Base-by-base conservation (phyloP, 2,329 filamentous ascomycete species). In the Hymenoscyphus repandus region DNA sequence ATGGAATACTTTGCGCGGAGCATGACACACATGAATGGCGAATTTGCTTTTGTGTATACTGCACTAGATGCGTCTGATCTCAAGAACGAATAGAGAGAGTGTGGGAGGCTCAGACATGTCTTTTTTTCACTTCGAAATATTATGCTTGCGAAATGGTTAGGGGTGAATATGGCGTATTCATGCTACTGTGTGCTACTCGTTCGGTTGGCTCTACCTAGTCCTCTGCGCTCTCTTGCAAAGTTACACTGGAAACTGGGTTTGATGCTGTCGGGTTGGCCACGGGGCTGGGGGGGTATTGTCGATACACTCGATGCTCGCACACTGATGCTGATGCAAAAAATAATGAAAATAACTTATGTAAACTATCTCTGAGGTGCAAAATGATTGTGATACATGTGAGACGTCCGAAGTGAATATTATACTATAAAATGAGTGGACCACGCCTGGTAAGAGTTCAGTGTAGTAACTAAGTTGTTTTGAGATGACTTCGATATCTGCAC, bases 271-370 rank as follows among this genome's bases (percentile, higher is more conserved):
- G 27, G 40, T 18, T 37, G 31, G 41, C 45, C 39, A 33, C 18
- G 32, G 22, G 32, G 42, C 17, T 44, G 34, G 33, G 40, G 15
- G 30, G 31, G 36, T 31, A 43, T 43, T 47, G n/a, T 11, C 10
- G 41, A 31, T 36, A 50, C 47, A 39, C 40, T 45, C 31, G 34
- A 56, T 50, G 53, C 56, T 55, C 52, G 54, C 54, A 53, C 49
- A 31, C 37, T 32, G 22, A 48, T 55, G 53, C 52, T 53, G 51
- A 56, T 52, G 55, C 57, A 46, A 53, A 36, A 56, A 22, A 59
- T 59, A 59, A 59, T 58, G 57, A 59, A 56, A 51, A 56, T 50
- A 52, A 49, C 47, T 50, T 52, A 52, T 47, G 41, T 50, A 45
- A 49, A 49, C 6, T n/a, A 30, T 37, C 34, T 10, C n/a, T 5